A percentile compares a stretch with the other conserved stretches of the same genome.
These are phyloP conservation scores for Conringia planisiliqua DNA, from an alignment of 345 rosid genomes.

Conservation along the genomic window DNA sequence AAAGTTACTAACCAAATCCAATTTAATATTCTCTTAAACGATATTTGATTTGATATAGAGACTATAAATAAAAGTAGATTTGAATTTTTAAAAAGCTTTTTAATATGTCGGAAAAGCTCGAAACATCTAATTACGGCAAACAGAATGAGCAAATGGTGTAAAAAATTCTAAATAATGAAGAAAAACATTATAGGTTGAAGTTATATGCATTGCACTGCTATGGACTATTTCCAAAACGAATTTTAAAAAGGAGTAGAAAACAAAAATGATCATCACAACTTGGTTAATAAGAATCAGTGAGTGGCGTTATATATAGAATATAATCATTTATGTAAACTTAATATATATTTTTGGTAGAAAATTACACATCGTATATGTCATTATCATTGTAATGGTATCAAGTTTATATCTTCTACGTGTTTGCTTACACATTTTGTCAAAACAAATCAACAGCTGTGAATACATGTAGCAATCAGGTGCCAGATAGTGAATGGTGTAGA, in stretches of 20 bases:
- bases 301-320: background rate
- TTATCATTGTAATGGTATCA: background rate
- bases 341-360: background rate
- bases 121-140: background rate
- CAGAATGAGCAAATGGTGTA: background rate
- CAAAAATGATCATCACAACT: slow-evolving; percentile 16
- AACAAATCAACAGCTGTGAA: background rate
- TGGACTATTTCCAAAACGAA: background rate
- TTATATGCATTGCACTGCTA: background rate
- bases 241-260: background rate
- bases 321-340: background rate
- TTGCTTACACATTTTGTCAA: slow-evolving; percentile 3
- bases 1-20: background rate
- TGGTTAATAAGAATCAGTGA: background rate
- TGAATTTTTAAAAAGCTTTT: background rate
- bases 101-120: background rate
- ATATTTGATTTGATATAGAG: background rate
- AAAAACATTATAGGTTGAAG: background rate
- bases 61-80: background rate
- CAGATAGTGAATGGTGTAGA: background rate
- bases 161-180: background rate
- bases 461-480: background rate
- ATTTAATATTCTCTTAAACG: background rate
- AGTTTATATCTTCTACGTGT: slow-evolving; percentile 5
- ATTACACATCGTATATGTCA: background rate